Base-by-base conservation (phyloP, 2,329 filamentous ascomycete species). In the Leptosphaerulina australis region DNA sequence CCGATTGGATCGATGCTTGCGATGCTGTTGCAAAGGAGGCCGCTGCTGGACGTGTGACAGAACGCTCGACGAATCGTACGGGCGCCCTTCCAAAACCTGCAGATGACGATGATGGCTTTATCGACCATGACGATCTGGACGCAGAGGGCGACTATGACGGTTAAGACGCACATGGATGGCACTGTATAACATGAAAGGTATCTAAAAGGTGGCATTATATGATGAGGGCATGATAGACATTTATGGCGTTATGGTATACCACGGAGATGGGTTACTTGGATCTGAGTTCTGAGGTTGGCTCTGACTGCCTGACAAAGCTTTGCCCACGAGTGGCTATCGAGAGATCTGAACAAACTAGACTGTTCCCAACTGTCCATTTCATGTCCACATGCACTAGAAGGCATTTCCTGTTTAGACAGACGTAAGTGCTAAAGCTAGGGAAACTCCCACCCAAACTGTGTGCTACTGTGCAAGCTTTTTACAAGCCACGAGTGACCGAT, bases 1-100 rank as follows among this genome's bases (percentile, higher is more conserved):
- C 90, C 25, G 94, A 97, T 74, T 99, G 94, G 94, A 90, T 99
- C 57, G 94, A 99, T 76, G 94, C 94, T n/a, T 89, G 87, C 69
- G 87, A 90, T 68, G 80, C 83, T 5, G 86, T 89, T 39, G 86
- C 86, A 12, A 86, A 88, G 66, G 80, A 85, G 53, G 78, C 80
- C 15, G 79, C 77, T 14, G 75, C 72, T 11, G 62, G 62, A 29
- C 73, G 68, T 17, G 66, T 64, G 14, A 59, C 57, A 10, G 58
- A 59, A 25, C 55, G 59, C 36, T 63, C 64, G 21, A 47, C 46
- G n/a, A 61, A 68, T 35, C 65, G 69, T 20, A 61, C 55, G 40
- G 64, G 63, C 5, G 57, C 57, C 14, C 54, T 62, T 33, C 56
- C 63, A 9, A 62, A 61, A 34, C 51, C 62, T 14, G 56, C 59